A percentile compares a stretch with the other conserved stretches of the same genome.
These are phyloP conservation scores for Yarrowia osloensis DNA, from an alignment of 805 yeast genomes.

Conservation along the genomic window DNA sequence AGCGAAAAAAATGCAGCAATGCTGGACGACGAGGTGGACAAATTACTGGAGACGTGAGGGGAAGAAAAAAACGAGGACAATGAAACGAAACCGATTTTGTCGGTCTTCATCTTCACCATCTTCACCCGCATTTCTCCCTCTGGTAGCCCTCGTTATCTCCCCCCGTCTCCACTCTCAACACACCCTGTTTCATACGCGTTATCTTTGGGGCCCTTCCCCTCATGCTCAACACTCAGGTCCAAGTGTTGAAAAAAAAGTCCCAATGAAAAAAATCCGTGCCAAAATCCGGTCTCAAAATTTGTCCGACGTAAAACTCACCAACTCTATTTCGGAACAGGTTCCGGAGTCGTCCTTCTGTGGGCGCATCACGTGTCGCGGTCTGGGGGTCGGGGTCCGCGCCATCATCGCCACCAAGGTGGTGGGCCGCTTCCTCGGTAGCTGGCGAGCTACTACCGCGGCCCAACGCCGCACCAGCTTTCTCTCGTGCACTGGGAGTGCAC, in stretches of 20 bases:
- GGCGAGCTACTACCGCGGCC: slow-evolving; percentile 1
- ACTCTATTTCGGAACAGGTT: background rate
- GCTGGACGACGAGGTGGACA: no score
- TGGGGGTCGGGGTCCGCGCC: no score
- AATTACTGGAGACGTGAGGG: no score
- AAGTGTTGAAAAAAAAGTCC: background rate
- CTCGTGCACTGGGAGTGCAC: background rate
- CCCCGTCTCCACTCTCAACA: no score
- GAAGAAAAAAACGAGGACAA: no score
- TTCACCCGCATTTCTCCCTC: no score
- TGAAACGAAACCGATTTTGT: no score
- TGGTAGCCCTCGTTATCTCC: no score
- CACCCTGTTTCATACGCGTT: background rate
- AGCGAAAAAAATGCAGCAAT: no score
- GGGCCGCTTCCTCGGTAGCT: background rate
- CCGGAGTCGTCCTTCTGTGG: background rate
- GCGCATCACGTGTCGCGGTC: background rate
- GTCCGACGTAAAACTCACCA: background rate
- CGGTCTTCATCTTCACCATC: no score
- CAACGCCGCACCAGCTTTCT: background rate
- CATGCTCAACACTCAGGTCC: background rate
- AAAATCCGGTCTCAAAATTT: background rate
- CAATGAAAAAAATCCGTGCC: background rate
- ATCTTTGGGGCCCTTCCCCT: background rate
- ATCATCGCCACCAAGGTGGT: no score